Base-by-base conservation (phyloP, 176 grass and related monocot genomes). In the Aechmea fasciata region DNA sequence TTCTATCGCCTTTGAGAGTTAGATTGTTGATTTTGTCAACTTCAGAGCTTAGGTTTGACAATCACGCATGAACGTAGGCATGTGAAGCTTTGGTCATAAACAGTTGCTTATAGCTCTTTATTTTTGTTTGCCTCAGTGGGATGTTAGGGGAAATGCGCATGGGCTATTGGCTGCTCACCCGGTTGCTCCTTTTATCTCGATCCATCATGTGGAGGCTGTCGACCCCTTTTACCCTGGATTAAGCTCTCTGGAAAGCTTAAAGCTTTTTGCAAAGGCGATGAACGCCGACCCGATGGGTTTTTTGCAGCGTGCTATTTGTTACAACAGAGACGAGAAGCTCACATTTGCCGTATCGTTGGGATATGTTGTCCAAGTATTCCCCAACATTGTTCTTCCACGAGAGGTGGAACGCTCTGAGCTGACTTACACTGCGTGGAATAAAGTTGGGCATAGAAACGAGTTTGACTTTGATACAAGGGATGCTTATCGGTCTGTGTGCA, bases 401-500 rank as follows among this genome's bases (percentile, higher is more conserved):
- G 89, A 90, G 64, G 51, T 99, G 68, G 94, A 99, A 71, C 77
- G 69, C 51, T 99, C 94, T 0, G 87, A 99, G 68, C 54, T 71
- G 75, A 99, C 94, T 26, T 99, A 88, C 23, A 72, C 78, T 77
- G 82, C 84, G 74, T 93, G 88, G 73, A 93, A 99, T 70, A 93
- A 66, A 77, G 79, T 83, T 72, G 77, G 66, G 57, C 75, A 85
- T 12, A 90, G 72, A 80, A 85, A 9, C 24, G 94, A 99, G 72
- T 99, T 90, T 50, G 94, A 99, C 75, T 90, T 99, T 78, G 94
- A 99, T 75, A 99, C 94, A 52, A 90, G 80, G 71, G 94, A 93
- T 75, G 63, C 76, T 66, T 86, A 87, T 53, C 90, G 79, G 64
- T 96, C 86, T 64, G 76, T 96, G 54, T 99, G 94, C 87, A 99